Conservation (phyloP, 306 rosid genomes). For the Inga laurina region DNA sequence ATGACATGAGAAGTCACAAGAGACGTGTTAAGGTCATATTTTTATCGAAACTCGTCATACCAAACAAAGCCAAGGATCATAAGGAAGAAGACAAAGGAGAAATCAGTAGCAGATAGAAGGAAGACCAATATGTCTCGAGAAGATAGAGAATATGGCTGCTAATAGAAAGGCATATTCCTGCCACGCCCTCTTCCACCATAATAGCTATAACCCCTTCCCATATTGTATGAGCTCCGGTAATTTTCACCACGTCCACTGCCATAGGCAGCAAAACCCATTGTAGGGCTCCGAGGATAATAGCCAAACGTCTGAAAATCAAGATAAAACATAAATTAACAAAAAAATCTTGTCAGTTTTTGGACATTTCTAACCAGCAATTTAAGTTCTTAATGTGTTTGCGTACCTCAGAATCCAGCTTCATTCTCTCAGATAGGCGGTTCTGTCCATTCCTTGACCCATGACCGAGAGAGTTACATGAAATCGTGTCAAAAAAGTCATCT, state of each 20-base stretch:
- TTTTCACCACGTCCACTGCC: conserved; percentile 49
- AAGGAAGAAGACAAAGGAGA: conserved; percentile 28
- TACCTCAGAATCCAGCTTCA: conserved; percentile 62
- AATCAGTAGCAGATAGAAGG: conserved; percentile 13
- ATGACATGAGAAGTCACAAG: neutral
- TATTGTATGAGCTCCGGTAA: conserved; percentile 44
- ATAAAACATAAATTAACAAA: neutral
- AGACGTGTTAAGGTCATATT: conserved; percentile 18
- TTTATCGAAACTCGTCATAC: neutral
- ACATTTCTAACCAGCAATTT: conserved; percentile 11
- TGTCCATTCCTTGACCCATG: conserved; percentile 58
- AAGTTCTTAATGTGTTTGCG: conserved; percentile 30
- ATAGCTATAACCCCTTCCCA: conserved; percentile 58
- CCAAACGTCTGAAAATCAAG: conserved; percentile 58
- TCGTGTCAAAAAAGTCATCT: conserved; percentile 84
- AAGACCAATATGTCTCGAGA: conserved; percentile 4
- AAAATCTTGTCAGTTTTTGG: conserved; percentile 11
- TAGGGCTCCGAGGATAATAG: conserved; percentile 53
- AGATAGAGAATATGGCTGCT: conserved; percentile 15
- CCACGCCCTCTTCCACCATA: conserved; percentile 54
- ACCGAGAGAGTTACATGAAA: conserved; percentile 58
- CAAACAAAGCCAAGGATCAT: conserved; percentile 26
- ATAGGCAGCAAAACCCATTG: conserved; percentile 42
- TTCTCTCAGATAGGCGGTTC: conserved; percentile 51
- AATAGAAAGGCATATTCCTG: conserved; percentile 44